Percentiles rank a stretch among this genome's conserved stretches.
Conservation (phyloP, 2,329 filamentous ascomycete genomes). For the Colletotrichum nymphaeae region DNA sequence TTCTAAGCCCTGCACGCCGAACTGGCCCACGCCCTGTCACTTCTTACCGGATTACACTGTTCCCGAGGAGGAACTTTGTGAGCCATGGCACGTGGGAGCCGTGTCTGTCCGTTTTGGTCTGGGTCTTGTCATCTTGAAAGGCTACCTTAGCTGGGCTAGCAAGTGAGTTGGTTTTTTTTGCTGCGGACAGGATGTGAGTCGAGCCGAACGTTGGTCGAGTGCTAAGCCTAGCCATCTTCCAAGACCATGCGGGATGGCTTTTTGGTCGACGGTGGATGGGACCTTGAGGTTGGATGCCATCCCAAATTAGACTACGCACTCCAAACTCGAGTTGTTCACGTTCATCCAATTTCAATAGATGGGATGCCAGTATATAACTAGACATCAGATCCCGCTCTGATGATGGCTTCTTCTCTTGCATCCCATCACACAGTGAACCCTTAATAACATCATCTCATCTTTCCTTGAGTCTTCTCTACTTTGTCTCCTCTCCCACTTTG, state of each 20-base stretch:
- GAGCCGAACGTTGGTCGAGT: neutral
- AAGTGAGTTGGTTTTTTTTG: neutral
- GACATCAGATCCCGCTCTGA: neutral
- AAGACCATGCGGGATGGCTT: neutral
- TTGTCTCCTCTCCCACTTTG: neutral
- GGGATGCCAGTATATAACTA: slow-evolving; percentile 25
- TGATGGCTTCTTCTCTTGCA: slow-evolving; percentile 5
- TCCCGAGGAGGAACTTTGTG: neutral
- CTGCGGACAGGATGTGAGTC: neutral
- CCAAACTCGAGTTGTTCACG: neutral
- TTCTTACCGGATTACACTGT: slow-evolving; percentile 11
- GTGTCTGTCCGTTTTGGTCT: neutral
- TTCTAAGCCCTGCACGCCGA: neutral
- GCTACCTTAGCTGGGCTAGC: neutral
- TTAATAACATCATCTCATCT: neutral
- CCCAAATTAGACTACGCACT: slow-evolving; percentile 23
- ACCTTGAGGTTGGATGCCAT: neutral
- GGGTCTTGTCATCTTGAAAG: neutral
- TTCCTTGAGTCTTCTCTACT: neutral
- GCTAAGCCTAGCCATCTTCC: neutral
- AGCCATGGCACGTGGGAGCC: neutral
- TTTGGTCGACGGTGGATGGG: slow-evolving; percentile 10
- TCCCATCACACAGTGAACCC: slow-evolving; percentile 6
- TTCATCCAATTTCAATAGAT: neutral
- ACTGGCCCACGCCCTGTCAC: neutral